Percentiles rank a stretch among this genome's conserved stretches.
Conservation (phyloP, 1,284 basidiomycete species). For the Coriolopsis trogii region DNA sequence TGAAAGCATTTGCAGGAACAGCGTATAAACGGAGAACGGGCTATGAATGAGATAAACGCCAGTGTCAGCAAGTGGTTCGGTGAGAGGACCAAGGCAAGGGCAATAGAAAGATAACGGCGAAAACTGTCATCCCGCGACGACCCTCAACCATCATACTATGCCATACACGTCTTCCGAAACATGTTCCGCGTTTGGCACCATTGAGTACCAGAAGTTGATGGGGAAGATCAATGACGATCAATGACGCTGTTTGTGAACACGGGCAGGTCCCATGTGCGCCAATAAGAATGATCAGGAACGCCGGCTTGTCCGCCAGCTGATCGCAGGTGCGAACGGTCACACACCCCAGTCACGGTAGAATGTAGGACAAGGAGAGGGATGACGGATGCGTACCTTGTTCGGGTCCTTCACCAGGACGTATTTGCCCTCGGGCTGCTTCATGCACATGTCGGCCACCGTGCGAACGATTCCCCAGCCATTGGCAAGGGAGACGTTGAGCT, state of each 20-base stretch:
- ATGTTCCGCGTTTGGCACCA: conserved; percentile 8
- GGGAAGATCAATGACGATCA: conserved; percentile 6
- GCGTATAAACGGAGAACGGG: conserved; percentile 93
- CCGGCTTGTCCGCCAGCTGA: conserved; percentile 14
- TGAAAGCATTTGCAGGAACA: conserved; percentile 88
- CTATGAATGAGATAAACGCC: conserved; percentile 43
- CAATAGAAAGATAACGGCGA: conserved; percentile 6
- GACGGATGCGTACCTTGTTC: conserved; percentile 76
- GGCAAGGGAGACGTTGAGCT: conserved; percentile 93
- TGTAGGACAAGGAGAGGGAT: not conserved
- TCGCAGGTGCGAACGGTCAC: conserved; percentile 2
- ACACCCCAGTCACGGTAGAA: not conserved
- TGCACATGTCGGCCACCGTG: conserved; percentile 88
- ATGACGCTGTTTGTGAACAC: conserved; percentile 3
- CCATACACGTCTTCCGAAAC: conserved; percentile 4
- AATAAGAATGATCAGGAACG: conserved; percentile 14
- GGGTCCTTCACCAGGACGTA: conserved; percentile 96
- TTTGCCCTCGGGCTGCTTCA: conserved; percentile 96
- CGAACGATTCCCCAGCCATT: conserved; percentile 99
- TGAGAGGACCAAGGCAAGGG: not conserved
- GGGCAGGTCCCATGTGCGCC: not conserved
- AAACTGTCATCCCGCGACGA: conserved; percentile 13
- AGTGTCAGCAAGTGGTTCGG: conserved; percentile 7
- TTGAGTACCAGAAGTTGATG: conserved; percentile 14
- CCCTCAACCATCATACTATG: conserved; percentile 6